phyloP scores from a whole-genome alignment of 176 grass and related monocot genomes.

The Chloris gayana region DNA sequence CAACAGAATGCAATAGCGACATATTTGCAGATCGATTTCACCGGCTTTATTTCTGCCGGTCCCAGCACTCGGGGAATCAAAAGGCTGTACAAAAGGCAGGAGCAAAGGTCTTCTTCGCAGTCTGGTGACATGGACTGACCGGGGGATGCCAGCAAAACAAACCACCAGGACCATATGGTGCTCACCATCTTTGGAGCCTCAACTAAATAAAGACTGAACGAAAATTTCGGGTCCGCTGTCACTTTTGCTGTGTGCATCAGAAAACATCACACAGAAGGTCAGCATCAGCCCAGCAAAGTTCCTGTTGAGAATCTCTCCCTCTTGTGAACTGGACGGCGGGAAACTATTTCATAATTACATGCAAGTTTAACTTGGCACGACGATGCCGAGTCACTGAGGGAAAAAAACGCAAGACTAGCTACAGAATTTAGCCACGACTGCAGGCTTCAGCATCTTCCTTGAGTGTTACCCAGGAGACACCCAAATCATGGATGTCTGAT shows the following conservation, averaged over 20 bases:
- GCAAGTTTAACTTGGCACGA: not conserved
- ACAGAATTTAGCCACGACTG: not conserved
- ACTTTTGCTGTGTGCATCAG: constrained; percentile 4
- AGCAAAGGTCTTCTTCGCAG: not conserved
- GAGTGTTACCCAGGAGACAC: not conserved
- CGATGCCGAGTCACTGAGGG: not conserved
- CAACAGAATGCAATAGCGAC: not conserved
- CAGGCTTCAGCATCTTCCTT: not conserved
- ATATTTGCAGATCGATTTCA: not conserved
- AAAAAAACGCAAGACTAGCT: not conserved
- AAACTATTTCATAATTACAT: not conserved
- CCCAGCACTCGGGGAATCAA: not conserved
- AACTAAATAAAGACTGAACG: not conserved
- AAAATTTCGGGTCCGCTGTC: constrained; percentile 8
- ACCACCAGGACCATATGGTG: constrained; percentile 18
- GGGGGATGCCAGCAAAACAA: not conserved
- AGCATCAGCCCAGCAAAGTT: constrained; percentile 5
- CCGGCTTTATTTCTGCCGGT: not conserved
- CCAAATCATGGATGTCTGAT: not conserved
- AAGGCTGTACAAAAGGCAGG: not conserved
- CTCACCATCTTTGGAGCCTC: not conserved
- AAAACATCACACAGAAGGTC: constrained; percentile 28
- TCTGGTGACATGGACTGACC: not conserved
- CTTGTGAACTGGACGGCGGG: not conserved
- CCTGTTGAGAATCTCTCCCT: not conserved